Evolutionary conservation across 331 rosid species (phyloP), one percentile per base, ranked within the genome.

Genomic region (Saraca asoca): DNA sequence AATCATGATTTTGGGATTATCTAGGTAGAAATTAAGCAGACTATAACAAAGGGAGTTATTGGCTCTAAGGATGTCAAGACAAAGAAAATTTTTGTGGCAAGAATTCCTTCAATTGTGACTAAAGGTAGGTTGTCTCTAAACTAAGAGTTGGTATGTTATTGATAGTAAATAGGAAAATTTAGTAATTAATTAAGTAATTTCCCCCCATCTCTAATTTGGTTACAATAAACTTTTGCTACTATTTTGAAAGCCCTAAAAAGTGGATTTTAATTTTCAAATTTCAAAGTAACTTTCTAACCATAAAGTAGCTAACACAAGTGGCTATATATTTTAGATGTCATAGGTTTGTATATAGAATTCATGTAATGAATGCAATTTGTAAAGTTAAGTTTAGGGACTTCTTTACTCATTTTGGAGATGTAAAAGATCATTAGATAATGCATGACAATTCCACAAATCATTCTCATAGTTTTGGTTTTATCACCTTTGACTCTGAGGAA

Each of bases 381-480:
- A 83, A 89, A 94, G 98, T 90, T 69, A 97, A 94, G 87, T 85
- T 94, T 49, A 83, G 84, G 41, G 96, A 88, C 72, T 94, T 90
- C 74, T 94, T 94, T 81, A 72, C 82, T 13, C 91, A 84, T 74
- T 94, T 75, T 70, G 98, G 98, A 19, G 97, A 84, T 69, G 96
- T 94, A 14, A 86, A 80, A 75, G 97, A 94, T 66, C 84, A 90
- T 75, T 97, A 94, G 77, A 90, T 94, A 65, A 94, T 94, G 97
- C 83, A 95, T 16, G 98, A 94, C 75, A 97, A 94, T 74, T 82
- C 96, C 51, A 90, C 96, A 10, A 87, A 90, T 50, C 95, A 96
- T n/a, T 94, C 98, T 0, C 98, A 97, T 69, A 97, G 98, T 56
- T 93, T 93, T 83, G 98, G 98, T 62, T 93, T 93, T 77, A 67